Base-by-base conservation (phyloP, 2,329 filamentous ascomycete genomes). In the Hypoxylon sp. region DNA sequence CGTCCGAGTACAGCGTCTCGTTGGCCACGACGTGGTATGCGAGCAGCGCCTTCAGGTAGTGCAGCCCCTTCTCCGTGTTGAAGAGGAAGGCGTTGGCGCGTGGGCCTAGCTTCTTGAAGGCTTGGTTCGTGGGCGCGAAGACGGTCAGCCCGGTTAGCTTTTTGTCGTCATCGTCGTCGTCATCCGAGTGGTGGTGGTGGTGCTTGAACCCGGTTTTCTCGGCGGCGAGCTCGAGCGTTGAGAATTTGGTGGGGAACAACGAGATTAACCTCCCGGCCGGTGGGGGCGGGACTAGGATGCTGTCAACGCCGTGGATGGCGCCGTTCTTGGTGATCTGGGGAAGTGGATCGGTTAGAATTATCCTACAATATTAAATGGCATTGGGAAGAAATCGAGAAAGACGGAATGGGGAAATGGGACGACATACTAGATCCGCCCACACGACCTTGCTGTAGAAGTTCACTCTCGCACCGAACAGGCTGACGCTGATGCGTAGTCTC, bases 1-100 rank as follows among this genome's bases (percentile, higher is more conserved):
- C 91, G 76, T 97, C 94, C 5, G 91, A 93, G 83, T 97, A 98
- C 29, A 79, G 70, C 8, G 77, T 79, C 74, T 78, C 73, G 70
- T 79, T 78, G 55, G 50, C 74, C 6, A 79, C 77, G 66, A 75
- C 50, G 72, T 79, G 77, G 71, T 79, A 79, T 62, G 74, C 69
- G 44, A 79, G 83, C 50, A 97, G 82, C 0, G 93, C 93, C 71
- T 87, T 89, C 17, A 98, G 86, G 77, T 93, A 97, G 78, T 90
- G 90, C 70, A 86, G 83, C 1, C 94, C 94, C 57, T 85, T 87
- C 29, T 87, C 83, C 65, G 91, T 92, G 79, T 86, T 87, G 85
- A 98, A 98, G 3, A 98, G 84, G 85, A 97, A 98, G 21, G 90
- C 92, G 76, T 95, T 97, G 74, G 91, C 88, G 61, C 79, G 84